A percentile compares a stretch with the other conserved stretches of the same genome.
Conservation (phyloP, 2,329 filamentous ascomycete species). For the Nannizzia gypsea region DNA sequence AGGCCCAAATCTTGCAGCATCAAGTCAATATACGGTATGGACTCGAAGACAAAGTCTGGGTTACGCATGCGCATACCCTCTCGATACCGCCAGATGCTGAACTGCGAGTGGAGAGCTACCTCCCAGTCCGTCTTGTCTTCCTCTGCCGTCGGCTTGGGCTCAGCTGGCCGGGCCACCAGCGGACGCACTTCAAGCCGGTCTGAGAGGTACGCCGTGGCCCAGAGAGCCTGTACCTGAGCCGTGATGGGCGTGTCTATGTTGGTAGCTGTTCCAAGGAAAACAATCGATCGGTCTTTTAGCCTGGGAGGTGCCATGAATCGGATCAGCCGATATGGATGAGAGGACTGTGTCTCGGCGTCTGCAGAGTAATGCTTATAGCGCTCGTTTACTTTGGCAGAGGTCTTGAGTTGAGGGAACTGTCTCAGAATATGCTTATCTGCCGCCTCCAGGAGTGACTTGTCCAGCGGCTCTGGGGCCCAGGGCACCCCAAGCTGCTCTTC, state of each 20-base stretch:
- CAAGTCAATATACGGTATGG: constrained; percentile 59
- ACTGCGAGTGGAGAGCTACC: constrained; percentile 54
- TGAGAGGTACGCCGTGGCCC: constrained; percentile 55
- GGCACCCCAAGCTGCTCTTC: constrained; percentile 40
- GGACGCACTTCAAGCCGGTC: constrained; percentile 33
- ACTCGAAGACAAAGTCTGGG: constrained; percentile 62
- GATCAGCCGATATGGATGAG: constrained; percentile 33
- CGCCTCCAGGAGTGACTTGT: constrained; percentile 23
- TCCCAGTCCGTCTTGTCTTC: constrained; percentile 38
- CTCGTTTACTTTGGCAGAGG: constrained; percentile 26
- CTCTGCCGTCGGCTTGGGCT: constrained; percentile 7
- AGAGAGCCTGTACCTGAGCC: constrained; percentile 42
- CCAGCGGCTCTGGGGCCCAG: constrained; percentile 21
- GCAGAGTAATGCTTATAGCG: constrained; percentile 12
- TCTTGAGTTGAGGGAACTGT: constrained; percentile 36
- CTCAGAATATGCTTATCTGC: constrained; percentile 39
- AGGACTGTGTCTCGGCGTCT: constrained; percentile 11
- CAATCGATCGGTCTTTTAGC: constrained; percentile 34
- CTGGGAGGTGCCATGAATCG: constrained; percentile 38
- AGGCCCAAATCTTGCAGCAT: constrained; percentile 56
- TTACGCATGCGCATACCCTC: constrained; percentile 40
- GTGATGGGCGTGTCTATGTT: constrained; percentile 29
- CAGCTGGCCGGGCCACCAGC: not conserved
- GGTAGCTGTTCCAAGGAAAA: constrained; percentile 37
- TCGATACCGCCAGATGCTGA: constrained; percentile 55